Evolutionary conservation across 208 protist genomes (phyloP).

Genomic region (Phytomonas francai): DNA sequence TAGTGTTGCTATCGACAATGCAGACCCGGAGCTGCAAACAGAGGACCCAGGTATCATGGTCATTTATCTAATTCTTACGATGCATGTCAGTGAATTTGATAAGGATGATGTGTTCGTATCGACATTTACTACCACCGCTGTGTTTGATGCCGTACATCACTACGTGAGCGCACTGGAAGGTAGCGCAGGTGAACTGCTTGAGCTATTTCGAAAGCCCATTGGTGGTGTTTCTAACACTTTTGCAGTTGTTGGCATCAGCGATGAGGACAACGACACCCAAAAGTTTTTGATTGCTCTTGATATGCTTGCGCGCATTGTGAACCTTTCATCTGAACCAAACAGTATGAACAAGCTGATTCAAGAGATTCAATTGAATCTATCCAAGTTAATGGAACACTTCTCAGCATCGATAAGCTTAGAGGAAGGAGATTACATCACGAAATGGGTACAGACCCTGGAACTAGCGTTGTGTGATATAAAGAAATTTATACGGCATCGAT

Average conservation of each 20-base stretch:
- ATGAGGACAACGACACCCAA: conserved; percentile 55
- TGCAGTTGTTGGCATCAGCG: conserved; percentile 51
- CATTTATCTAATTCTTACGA: conserved; percentile 44
- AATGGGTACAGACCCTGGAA: conserved; percentile 18
- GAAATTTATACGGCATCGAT: not conserved
- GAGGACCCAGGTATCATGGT: conserved; percentile 75
- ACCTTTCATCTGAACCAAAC: conserved; percentile 37
- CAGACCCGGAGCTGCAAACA: conserved; percentile 51
- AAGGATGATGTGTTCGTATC: conserved; percentile 57
- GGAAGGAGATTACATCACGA: conserved; percentile 40
- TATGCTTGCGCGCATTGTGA: conserved; percentile 37
- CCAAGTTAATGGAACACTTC: conserved; percentile 33
- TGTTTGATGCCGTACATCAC: conserved; percentile 69
- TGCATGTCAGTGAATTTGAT: conserved; percentile 25
- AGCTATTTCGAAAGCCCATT: conserved; percentile 53
- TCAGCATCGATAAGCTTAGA: conserved; percentile 26
- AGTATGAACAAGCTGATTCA: conserved; percentile 39
- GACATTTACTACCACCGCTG: conserved; percentile 53
- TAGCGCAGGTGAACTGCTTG: conserved; percentile 37
- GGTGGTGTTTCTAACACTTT: conserved; percentile 43
- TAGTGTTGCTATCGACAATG: conserved; percentile 55
- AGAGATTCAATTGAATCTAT: conserved; percentile 49
- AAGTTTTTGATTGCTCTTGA: conserved; percentile 42
- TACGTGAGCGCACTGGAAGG: conserved; percentile 41
- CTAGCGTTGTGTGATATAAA: not conserved